Evolutionary conservation across 345 rosid species (phyloP).

Genomic region (Hibiscus mutabilis): DNA sequence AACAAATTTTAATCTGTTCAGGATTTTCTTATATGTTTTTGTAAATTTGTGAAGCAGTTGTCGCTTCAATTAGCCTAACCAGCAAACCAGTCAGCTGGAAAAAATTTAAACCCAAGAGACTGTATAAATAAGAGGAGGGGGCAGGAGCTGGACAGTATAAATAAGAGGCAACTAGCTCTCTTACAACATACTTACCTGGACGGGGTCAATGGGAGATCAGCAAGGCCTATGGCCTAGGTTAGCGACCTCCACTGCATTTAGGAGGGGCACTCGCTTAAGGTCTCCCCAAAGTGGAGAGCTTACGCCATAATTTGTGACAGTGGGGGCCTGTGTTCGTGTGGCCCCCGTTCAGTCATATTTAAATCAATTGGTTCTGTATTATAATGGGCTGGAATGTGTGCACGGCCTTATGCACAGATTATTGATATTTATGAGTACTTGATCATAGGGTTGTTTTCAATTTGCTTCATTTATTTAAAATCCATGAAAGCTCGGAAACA

Average conservation of each 20-base stretch:
- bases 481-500: too few relatives aligned
- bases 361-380: too few relatives aligned
- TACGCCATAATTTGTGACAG: slow-evolving; percentile 39
- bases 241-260: not conserved
- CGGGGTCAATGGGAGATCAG: slow-evolving; percentile 6
- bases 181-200: slow-evolving; percentile 6
- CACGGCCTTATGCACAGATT: too few relatives aligned
- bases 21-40: not conserved
- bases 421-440: too few relatives aligned
- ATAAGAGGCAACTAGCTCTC: not conserved
- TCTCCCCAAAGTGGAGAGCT: slow-evolving; percentile 31
- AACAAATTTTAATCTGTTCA: not conserved
- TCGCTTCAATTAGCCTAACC: not conserved
- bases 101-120: not conserved
- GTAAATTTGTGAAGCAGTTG: not conserved
- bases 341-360: slow-evolving; percentile 4
- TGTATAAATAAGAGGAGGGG: not conserved
- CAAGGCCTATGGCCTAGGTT: not conserved
- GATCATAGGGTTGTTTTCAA: too few relatives aligned
- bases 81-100: not conserved
- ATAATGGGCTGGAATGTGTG: too few relatives aligned
- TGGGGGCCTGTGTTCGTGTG: slow-evolving; percentile 43
- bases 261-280: slow-evolving; percentile 8
- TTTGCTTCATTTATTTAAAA: too few relatives aligned
- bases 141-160: not conserved